Evolutionary conservation across 805 yeast genomes (phyloP).

Genomic region (Myxozyma lipomycoides): DNA sequence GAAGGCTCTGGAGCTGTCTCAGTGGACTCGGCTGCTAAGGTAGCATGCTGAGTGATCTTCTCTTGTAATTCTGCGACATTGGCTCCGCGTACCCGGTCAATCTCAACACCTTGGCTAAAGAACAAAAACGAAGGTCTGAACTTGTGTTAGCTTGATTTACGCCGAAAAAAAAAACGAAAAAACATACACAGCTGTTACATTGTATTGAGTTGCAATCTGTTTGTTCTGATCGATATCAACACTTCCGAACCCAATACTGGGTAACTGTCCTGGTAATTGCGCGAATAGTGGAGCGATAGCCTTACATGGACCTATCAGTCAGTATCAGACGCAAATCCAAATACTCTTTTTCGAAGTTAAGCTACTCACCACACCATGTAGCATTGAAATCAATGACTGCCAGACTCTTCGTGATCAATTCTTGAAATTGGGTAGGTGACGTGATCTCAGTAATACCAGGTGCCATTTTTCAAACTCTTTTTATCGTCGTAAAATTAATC

Average conservation of each 20-base stretch:
- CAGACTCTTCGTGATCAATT: background rate
- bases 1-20: background rate
- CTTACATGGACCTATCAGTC: constrained; percentile 14
- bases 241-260: constrained; percentile 12
- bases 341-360: too few species aligned
- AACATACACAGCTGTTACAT: constrained; percentile 17
- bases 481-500: too few species aligned
- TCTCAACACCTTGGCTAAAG: constrained; percentile 8
- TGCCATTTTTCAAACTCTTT: background rate
- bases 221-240: constrained; percentile 17
- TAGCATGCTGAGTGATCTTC: background rate
- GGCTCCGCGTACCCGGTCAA: constrained; percentile 19
- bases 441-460: constrained; percentile 1
- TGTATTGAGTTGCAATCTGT: constrained; percentile 4
- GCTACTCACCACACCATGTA: constrained; percentile 18
- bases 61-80: constrained; percentile 7
- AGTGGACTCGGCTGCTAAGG: background rate
- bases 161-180: background rate
- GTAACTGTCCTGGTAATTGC: constrained; percentile 5
- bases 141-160: background rate
- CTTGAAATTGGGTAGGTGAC: background rate
- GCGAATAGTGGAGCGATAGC: constrained; percentile 15
- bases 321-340: background rate
- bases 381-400: constrained; percentile 20
- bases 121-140: constrained; percentile 14